Evolutionary conservation across 2,329 filamentous ascomycete genomes (phyloP).

Genomic region (Aspergillus fumigatiaffinis): DNA sequence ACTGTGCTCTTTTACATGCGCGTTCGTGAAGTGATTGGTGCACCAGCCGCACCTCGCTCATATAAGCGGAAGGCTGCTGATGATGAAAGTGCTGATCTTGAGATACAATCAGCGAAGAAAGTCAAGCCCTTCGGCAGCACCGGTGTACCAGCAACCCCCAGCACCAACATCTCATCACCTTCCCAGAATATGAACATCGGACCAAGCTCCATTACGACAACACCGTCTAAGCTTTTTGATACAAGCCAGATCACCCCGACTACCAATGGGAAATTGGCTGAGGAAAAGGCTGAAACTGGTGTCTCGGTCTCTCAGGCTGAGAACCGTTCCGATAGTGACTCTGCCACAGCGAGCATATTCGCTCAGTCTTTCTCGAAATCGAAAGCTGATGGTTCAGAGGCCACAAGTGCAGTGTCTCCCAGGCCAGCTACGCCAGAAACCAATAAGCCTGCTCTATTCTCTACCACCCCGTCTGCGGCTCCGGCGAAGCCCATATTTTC

Average conservation of each 20-base stretch:
- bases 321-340: slow-evolving; percentile 22
- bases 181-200: slow-evolving; percentile 4
- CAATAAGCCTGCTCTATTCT: slow-evolving; percentile 13
- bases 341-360: slow-evolving; percentile 28
- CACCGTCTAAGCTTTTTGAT: slow-evolving; percentile 17
- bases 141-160: too few relatives aligned
- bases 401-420: slow-evolving; percentile 2
- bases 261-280: slow-evolving; percentile 19
- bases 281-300: slow-evolving; percentile 13
- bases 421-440: slow-evolving; percentile 18
- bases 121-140: slow-evolving; percentile 15
- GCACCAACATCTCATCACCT: slow-evolving; percentile 1
- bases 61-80: slow-evolving; percentile 26
- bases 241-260: slow-evolving; percentile 6
- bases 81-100: slow-evolving; percentile 13
- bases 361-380: slow-evolving; percentile 27
- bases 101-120: slow-evolving; percentile 21
- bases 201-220: slow-evolving; percentile 7
- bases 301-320: slow-evolving; percentile 1
- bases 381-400: slow-evolving; percentile 12
- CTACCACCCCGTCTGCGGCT: slow-evolving; percentile 19
- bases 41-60: slow-evolving; percentile 24
- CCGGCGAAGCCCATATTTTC: slow-evolving; percentile 20
- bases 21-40: slow-evolving; percentile 35
- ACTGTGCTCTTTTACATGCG: slow-evolving; percentile 36